phyloP scores from a whole-genome alignment of 2,329 filamentous ascomycete species.

The Scolecobasidium constrictum region DNA sequence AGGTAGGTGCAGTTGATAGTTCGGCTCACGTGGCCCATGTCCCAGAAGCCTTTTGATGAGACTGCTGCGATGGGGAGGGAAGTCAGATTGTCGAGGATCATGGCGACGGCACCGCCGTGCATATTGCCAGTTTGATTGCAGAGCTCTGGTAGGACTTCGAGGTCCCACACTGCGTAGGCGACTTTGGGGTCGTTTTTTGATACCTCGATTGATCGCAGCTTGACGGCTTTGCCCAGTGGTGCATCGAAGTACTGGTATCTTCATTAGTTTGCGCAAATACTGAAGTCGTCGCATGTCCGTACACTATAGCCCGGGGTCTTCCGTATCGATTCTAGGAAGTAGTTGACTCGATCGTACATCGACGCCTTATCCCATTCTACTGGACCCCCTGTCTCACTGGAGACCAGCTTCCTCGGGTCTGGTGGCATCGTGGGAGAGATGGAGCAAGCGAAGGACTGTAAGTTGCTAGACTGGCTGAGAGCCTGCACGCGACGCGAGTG shows the following conservation, averaged over 20 bases:
- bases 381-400: background rate
- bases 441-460: no score
- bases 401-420: background rate
- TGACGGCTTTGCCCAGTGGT: background rate
- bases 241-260: background rate
- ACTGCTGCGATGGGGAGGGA: conserved; percentile 25
- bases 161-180: conserved; percentile 30
- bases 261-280: no score
- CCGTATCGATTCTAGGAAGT: background rate
- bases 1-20: conserved; percentile 36
- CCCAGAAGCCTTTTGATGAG: conserved; percentile 27
- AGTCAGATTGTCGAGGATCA: conserved; percentile 45
- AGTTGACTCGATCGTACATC: background rate
- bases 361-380: background rate
- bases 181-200: conserved; percentile 21
- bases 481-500: no score
- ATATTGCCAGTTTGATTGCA: conserved; percentile 38
- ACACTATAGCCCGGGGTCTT: background rate
- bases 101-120: conserved; percentile 42
- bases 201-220: conserved; percentile 17
- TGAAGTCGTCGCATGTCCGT: no score
- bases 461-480: no score
- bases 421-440: background rate
- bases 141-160: conserved; percentile 32
- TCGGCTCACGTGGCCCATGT: conserved; percentile 30